Base-by-base conservation (phyloP, 257 asterid genomes). In the Fraxinus cuspidata region DNA sequence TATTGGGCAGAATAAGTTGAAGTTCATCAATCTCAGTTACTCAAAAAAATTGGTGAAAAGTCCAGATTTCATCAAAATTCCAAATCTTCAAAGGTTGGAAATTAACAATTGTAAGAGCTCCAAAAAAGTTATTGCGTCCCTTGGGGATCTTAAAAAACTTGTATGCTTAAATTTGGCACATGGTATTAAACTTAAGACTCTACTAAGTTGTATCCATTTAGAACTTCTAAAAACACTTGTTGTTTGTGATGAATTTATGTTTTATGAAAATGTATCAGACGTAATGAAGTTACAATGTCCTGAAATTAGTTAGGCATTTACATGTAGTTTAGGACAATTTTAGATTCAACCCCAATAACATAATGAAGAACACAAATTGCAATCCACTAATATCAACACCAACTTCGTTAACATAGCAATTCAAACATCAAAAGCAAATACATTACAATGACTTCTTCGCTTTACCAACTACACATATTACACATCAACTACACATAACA, bases 21-120 rank as follows among this genome's bases (percentile, higher is more conserved):
- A 78, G 63, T 67, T 81, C 68, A 58, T 81, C 78, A 74, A 77
- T 42, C 79, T 82, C 7, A 77, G 74, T 56, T 79, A 77, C 66
- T 77, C 77, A 1, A 78, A 74, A 7, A 47, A 71, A 38, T 72
- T 69, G 13, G 28, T 42, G 53, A 78, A 42, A 44, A 65, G 70
- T 40, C 82, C 82, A 66, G 77, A 82, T 63, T 78, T 78, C 28
- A 35, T 25, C 23, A 76, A 60, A n/a, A 35, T 47, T 70, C 74
- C 74, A 19, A 10, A 73, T 65, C 78, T 79, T 49, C 70, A 77
- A 68, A 32, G 60, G 3, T 21, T 81, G 71, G 25, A 76, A 72
- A 71, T 76, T 13, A 73, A 67, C 53, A 73, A 53, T 21, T 76
- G 72, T 60, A 34, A 29, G 35, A 76, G 80, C 18, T 72, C 76